These are phyloP conservation scores for Rubus idaeus DNA, from an alignment of 306 rosid genomes.

Conservation along the genomic window DNA sequence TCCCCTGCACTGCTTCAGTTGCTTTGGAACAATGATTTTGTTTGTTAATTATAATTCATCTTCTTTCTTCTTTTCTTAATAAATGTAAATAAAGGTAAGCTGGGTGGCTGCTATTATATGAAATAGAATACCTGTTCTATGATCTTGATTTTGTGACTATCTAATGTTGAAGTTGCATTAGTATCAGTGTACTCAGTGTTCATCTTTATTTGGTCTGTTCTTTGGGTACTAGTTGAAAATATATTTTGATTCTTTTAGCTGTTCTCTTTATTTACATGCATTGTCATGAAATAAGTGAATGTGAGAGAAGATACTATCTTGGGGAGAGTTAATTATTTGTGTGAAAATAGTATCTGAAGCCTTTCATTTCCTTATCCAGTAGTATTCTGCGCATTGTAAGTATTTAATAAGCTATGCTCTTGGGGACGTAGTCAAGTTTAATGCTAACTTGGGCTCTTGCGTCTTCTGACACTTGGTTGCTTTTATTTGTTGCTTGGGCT, in stretches of 20 bases:
- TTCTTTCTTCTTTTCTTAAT: constrained; percentile 43
- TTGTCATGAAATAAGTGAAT: not conserved
- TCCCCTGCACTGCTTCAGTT: constrained; percentile 37
- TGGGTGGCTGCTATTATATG: constrained; percentile 6
- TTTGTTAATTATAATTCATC: constrained; percentile 42
- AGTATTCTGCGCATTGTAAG: not conserved
- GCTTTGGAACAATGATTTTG: constrained; percentile 37
- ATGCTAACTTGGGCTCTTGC: not conserved
- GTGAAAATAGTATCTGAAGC: not conserved
- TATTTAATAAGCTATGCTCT: not conserved
- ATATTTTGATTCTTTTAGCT: not conserved
- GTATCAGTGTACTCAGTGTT: constrained; percentile 1
- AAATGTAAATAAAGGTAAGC: constrained; percentile 29
- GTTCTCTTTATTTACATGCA: constrained; percentile 2
- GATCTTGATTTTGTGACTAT: constrained; percentile 18
- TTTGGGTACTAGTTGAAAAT: not conserved
- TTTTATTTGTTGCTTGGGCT: not conserved
- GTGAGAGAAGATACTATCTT: not conserved
- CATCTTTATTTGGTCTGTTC: constrained; percentile 3
- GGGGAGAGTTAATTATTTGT: not conserved
- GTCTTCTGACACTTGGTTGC: not conserved
- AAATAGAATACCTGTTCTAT: constrained; percentile 9
- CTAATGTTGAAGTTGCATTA: not conserved
- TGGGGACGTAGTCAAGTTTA: not conserved
- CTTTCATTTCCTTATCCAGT: constrained; percentile 1